Evolutionary conservation across 129 eudicot genomes (phyloP), one percentile per base, ranked within the genome.

Genomic region (Tagetes erecta): DNA sequence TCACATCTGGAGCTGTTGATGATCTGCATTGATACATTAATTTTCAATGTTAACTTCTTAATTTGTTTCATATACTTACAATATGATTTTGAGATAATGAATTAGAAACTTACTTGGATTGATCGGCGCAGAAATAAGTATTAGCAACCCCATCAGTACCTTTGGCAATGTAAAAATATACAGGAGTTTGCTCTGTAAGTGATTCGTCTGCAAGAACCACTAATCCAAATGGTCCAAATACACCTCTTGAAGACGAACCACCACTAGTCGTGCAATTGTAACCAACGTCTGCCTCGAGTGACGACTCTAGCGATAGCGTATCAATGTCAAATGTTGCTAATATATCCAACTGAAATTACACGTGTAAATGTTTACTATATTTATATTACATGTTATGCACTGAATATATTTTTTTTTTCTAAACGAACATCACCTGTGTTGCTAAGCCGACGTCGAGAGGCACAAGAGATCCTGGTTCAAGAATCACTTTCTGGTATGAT

Each of bases 151-250:
- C 98, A 55, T 90, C 82, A 34, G 78, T 57, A 55, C 84, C 88
- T 80, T 83, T 90, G 47, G 90, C 82, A 38, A 94, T 62, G 55
- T 94, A 91, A 74, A 94, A 94, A 74, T 94, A 94, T 1, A 94
- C 70, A 0, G 98, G 96, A 5, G 97, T 94, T 49, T 79, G 83
- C 80, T 94, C 98, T 0, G 86, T 53, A 5, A 85, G 87, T 2
- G 84, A 59, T 12, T 82, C 82, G 66, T 90, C 97, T 36, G 97
- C 96, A 66, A 90, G 82, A 73, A 94, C 97, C 34, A 91, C 30
- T 5, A 94, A 65, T 4, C 98, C 98, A 66, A 94, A 94, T 3
- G 98, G 98, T 51, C 98, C 98, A 52, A 88, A 83, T 20, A 44
- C 68, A 30, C 97, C 97, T 50, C 97, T 80, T 1, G 85, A 63